Evolutionary conservation across 805 yeast genomes (phyloP), one percentile per base, ranked within the genome.

Genomic region (Metschnikowia proteae): DNA sequence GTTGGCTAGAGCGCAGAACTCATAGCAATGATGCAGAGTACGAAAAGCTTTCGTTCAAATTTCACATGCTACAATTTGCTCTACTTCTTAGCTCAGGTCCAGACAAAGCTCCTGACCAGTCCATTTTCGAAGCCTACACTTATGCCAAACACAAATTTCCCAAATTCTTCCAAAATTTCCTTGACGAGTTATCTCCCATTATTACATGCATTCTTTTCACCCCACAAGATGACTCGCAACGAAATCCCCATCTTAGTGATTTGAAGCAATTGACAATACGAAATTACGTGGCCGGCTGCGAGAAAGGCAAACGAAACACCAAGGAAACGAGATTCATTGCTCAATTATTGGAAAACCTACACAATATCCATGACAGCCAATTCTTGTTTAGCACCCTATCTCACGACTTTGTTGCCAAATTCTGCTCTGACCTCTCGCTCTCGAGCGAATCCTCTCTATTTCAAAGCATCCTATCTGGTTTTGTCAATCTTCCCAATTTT

Each of bases 371-470:
- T 39, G 49, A 49, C 11, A 55, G 57, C 46, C 67, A 65, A 38
- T 48, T 60, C 4, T 52, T 72, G n/a, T 73, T 71, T 52, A 62
- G 60, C 13, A 61, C 59, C 45, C 52, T 73, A n/a, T 62, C 76
- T 3, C 64, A 66, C 48, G 75, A 71, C 47, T 71, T 73, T 49
- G 66, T 70, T 7, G 66, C 73, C 1, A 70, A 66, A 47, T 73
- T 60, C 50, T 73, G 76, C 47, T 62, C 65, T 33, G 66, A 65
- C 40, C 56, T 70, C 62, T 59, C 59, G 23, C 63, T 73, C 10
- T 67, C 73, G 4, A 67, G 67, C 42, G 74, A 72, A 52, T 69
- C 75, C 2, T 67, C 75, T 5, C 54, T 73, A 34, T 73, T 72
- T 59, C 75, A 72, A 53, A 58, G 68, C 47, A 49, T 70, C 3